Percentiles rank a stretch among this genome's conserved stretches.
phyloP scores from a whole-genome alignment of 2,329 filamentous ascomycete genomes.

The Polytolypa hystricis region DNA sequence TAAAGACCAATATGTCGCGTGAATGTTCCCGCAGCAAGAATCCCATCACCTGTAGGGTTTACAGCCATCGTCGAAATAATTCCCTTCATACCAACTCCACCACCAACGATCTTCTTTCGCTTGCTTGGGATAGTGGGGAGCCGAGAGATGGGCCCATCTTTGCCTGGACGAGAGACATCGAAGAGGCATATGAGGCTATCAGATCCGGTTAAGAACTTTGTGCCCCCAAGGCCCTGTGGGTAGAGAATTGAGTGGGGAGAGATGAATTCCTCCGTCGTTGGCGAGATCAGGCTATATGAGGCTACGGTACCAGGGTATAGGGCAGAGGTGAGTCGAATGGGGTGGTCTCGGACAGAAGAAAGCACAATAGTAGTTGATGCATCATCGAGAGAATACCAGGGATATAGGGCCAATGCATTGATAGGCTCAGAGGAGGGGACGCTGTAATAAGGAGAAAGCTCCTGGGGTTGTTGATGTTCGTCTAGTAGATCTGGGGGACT shows the following conservation, averaged over 20 bases:
- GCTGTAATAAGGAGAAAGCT: constrained; percentile 36
- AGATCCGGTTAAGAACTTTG: constrained; percentile 47
- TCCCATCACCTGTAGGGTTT: constrained; percentile 30
- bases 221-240: constrained; percentile 31
- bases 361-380: constrained; percentile 40
- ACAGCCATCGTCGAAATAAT: constrained; percentile 43
- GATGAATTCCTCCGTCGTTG: constrained; percentile 46
- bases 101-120: constrained; percentile 35
- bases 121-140: constrained; percentile 40
- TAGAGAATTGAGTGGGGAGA: constrained; percentile 47
- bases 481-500: constrained; percentile 41
- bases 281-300: constrained; percentile 44
- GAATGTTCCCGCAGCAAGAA: constrained; percentile 49
- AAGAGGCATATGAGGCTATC: constrained; percentile 45
- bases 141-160: constrained; percentile 34
- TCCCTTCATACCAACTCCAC: constrained; percentile 43
- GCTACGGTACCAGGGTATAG: constrained; percentile 38
- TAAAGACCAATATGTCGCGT: constrained; percentile 48
- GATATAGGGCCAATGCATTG: constrained; percentile 44
- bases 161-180: constrained; percentile 39
- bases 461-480: constrained; percentile 20
- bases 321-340: constrained; percentile 46
- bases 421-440: constrained; percentile 39
- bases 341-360: constrained; percentile 42
- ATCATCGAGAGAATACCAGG: constrained; percentile 43